Percentiles rank a stretch among this genome's conserved stretches.
Evolutionary conservation across 345 rosid genomes (phyloP).

Genomic region (Lenwebbia sp.): DNA sequence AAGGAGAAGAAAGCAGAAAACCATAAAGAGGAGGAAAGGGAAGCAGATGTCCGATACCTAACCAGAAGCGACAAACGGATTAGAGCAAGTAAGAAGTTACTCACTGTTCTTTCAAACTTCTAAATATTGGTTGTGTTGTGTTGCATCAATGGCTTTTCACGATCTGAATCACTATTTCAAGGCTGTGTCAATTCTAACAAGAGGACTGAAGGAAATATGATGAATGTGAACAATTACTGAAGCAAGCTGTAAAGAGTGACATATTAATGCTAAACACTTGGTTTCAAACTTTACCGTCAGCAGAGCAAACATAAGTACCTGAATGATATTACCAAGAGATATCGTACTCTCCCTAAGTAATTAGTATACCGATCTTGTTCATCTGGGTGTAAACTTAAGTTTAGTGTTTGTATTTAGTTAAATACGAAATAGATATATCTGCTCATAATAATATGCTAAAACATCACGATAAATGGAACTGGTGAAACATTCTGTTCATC

Average conservation of each 20-base stretch:
- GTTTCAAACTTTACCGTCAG: neutral
- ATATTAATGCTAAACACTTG: neutral
- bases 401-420: rapidly evolving
- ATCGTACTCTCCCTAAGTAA: neutral
- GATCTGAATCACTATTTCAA: neutral
- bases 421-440: neutral
- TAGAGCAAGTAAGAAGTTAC: slow-evolving; percentile 17
- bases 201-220: neutral
- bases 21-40: neutral
- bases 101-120: neutral
- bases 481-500: neutral
- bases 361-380: neutral
- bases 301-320: neutral
- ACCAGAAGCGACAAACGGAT: slow-evolving; percentile 16
- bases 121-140: neutral
- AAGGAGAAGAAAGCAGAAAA: neutral
- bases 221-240: neutral
- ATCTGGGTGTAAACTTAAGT: neutral
- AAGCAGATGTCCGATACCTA: neutral
- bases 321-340: neutral
- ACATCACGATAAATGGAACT: neutral
- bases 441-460: neutral
- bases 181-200: too few relatives aligned
- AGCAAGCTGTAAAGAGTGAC: neutral
- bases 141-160: neutral